These are phyloP conservation scores for Apophysomyces trapeziformis DNA, from an alignment of 371 early-diverging fungal genomes.

Conservation along the genomic window DNA sequence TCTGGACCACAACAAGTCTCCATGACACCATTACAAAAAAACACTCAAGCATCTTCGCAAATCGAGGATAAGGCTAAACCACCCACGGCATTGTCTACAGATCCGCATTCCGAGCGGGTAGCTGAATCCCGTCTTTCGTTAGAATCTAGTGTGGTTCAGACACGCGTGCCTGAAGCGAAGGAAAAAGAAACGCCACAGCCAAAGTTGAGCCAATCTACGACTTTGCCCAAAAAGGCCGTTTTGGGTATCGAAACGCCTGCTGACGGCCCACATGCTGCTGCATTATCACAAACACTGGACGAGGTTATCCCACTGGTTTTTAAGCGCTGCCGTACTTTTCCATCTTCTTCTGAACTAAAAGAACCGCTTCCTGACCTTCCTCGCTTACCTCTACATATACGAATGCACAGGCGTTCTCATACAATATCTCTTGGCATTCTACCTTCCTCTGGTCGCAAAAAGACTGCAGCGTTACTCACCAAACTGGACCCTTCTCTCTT, in stretches of 20 bases:
- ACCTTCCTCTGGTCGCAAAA: constrained; percentile 3
- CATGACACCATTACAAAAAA: too few species aligned
- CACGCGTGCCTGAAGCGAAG: background rate
- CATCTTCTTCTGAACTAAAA: background rate
- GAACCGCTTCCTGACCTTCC: constrained; percentile 4
- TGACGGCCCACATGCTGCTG: constrained; percentile 2
- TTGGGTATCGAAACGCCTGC: background rate
- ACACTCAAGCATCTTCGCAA: too few species aligned
- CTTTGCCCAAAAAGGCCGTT: background rate
- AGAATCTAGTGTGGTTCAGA: background rate
- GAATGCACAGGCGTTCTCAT: background rate
- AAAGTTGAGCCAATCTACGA: background rate
- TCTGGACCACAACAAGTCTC: too few species aligned
- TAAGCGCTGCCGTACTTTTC: constrained; percentile 5
- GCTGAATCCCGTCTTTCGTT: background rate
- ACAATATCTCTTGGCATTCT: background rate
- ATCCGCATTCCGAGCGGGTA: too few species aligned
- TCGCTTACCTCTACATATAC: background rate
- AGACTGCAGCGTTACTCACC: background rate
- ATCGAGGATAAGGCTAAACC: too few species aligned
- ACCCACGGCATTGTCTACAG: too few species aligned
- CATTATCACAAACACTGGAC: background rate
- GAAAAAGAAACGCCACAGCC: background rate
- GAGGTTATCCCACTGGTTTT: background rate
- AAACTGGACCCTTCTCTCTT: background rate